A percentile compares a stretch with the other conserved stretches of the same genome.
Evolutionary conservation across 441 rosid species (phyloP).

Genomic region (Metrosideros polymorpha): DNA sequence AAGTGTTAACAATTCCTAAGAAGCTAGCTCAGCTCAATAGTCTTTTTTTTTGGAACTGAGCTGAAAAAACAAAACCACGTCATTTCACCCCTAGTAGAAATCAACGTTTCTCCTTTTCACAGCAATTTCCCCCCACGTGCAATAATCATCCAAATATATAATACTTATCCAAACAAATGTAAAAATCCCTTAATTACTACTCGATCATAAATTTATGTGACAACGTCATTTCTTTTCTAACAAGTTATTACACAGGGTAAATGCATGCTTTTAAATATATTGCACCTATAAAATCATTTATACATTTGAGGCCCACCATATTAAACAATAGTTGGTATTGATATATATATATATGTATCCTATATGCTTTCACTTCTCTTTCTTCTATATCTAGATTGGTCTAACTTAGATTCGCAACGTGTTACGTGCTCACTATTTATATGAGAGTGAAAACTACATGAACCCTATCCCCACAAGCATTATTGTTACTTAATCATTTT

Average conservation of each 20-base stretch:
- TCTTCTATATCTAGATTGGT: neutral
- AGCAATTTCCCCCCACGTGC: neutral
- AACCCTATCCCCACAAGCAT: neutral
- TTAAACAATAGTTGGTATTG: no score
- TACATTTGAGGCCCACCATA: neutral
- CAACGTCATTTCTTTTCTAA: no score
- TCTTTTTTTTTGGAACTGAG: neutral
- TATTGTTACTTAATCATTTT: neutral
- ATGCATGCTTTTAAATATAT: neutral
- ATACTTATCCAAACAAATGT: neutral
- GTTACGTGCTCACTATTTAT: neutral
- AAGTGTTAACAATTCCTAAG: neutral
- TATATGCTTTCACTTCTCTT: neutral
- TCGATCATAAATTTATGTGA: neutral
- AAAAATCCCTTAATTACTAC: neutral
- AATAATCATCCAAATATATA: neutral
- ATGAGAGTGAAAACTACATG: neutral
- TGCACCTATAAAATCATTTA: neutral
- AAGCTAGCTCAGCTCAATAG: neutral
- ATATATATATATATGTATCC: neutral
- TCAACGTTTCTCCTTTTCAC: neutral
- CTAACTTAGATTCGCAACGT: rapidly evolving
- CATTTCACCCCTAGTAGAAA: neutral
- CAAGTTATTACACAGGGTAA: neutral
- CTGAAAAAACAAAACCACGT: neutral